Evolutionary conservation across 1,284 basidiomycete species (phyloP), one percentile per base, ranked within the genome.

Genomic region (Cutaneotrichosporon cyanovorans): DNA sequence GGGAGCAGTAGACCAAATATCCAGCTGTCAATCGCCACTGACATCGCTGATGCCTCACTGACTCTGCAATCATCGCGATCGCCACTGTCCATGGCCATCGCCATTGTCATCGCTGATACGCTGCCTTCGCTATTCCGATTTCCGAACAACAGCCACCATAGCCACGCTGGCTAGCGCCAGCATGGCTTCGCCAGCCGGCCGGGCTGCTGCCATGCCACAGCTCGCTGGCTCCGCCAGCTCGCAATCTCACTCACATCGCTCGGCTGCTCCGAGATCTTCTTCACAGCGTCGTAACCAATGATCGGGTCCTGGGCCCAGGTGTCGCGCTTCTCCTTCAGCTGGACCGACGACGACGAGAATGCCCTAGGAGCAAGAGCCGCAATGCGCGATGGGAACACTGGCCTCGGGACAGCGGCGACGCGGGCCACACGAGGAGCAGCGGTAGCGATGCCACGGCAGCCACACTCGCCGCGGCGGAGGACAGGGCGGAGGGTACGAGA

Each of bases 261-360:
- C 0, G 93, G 93, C 59, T 81, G 82, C 60, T 82, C 70, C 1
- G 89, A 89, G 57, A 80, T 80, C 2, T 84, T 82, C 71, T 95
- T 87, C 40, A 98, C 74, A 56, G 91, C 81, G 28, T 85, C 81
- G 66, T 95, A 97, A 0, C 77, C 77, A 43, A 96, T 73, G 23
- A 80, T 73, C 30, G 78, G 80, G 18, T 65, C 48, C 33, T 53
- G 50, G 3, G 66, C 67, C 63, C 65, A 69, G 4, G 50, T 51
- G 37, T 41, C 40, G 20, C 52, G 52, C 33, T 53, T 23, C 40
- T 42, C 30, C 22, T 40, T 32, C 32, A 20, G 33, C n/a, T 8
- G 23, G 45, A 33, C 16, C 5, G 44, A 15, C 19, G 37, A 33
- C 22, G 39, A 25, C 20, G 40, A 23, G 48, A 50, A 38, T 12